Conservation (phyloP, 176 grass and related monocot genomes). For the Zea luxurians region DNA sequence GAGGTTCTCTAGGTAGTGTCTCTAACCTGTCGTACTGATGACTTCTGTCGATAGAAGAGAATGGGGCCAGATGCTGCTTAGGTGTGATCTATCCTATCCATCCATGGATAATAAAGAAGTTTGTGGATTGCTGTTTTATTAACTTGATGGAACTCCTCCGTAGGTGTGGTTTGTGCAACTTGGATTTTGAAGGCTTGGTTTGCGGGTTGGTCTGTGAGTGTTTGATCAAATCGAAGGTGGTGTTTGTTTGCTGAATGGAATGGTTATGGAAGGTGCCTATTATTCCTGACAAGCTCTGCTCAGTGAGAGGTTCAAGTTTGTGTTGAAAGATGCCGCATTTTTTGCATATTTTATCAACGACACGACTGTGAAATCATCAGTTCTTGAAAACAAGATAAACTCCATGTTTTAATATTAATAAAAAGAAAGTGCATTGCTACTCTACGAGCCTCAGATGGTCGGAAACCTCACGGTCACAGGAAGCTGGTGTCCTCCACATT, state of each 20-base stretch:
- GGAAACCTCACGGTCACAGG: slow-evolving; percentile 92
- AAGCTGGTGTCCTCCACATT: slow-evolving; percentile 99
- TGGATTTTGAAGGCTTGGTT: slow-evolving; percentile 31
- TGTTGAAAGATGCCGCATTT: slow-evolving; percentile 71
- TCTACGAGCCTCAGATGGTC: slow-evolving; percentile 87
- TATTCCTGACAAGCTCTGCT: slow-evolving; percentile 81
- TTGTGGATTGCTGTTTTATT: slow-evolving; percentile 51
- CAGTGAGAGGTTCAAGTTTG: slow-evolving; percentile 85
- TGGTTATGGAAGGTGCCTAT: slow-evolving; percentile 24
- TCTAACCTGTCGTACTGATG: slow-evolving; percentile 66
- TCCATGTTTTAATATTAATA: neutral
- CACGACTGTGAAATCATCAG: neutral
- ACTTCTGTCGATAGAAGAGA: slow-evolving; percentile 90
- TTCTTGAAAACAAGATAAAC: slow-evolving; percentile 4
- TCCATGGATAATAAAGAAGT: slow-evolving; percentile 64
- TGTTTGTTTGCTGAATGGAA: neutral
- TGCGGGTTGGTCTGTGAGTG: slow-evolving; percentile 38
- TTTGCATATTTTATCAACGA: slow-evolving; percentile 35
- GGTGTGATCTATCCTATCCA: slow-evolving; percentile 51
- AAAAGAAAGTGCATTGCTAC: slow-evolving; percentile 36
- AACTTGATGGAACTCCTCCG: slow-evolving; percentile 52
- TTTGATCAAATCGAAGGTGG: neutral
- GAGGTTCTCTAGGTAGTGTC: slow-evolving; percentile 63
- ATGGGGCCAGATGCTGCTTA: slow-evolving; percentile 71
- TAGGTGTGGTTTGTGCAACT: slow-evolving; percentile 58